Evolutionary conservation across 2,329 filamentous ascomycete species (phyloP).

Genomic region (Pseudopyricularia cyperi): DNA sequence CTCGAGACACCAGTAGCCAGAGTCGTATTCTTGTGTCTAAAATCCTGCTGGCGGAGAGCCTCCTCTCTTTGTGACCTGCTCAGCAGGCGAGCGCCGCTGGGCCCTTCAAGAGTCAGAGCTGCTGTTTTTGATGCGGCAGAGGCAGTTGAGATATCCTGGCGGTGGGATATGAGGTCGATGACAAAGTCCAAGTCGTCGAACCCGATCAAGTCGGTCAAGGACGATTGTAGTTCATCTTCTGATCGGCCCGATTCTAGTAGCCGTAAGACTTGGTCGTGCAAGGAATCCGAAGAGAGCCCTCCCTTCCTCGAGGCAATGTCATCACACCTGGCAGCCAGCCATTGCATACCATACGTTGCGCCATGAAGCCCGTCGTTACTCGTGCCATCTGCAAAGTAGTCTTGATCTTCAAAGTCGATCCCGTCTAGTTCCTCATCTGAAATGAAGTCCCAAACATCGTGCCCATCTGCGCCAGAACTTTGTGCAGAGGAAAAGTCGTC

Average conservation of each 20-base stretch:
- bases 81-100: slow-evolving; percentile 40
- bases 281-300: slow-evolving; percentile 53
- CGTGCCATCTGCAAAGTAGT: slow-evolving; percentile 22
- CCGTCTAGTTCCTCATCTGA: slow-evolving; percentile 60
- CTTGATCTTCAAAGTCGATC: slow-evolving; percentile 29
- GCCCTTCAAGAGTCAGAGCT: slow-evolving; percentile 2
- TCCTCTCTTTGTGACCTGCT: slow-evolving; percentile 69
- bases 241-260: slow-evolving; percentile 53
- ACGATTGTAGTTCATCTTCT: slow-evolving; percentile 84
- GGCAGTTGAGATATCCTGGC: slow-evolving; percentile 46
- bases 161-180: slow-evolving; percentile 73
- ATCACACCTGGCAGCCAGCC: slow-evolving; percentile 60
- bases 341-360: slow-evolving; percentile 42
- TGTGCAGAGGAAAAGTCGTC: slow-evolving; percentile 49
- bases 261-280: slow-evolving; percentile 66
- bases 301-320: slow-evolving; percentile 51
- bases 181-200: slow-evolving; percentile 91
- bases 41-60: slow-evolving; percentile 61
- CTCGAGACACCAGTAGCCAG: slow-evolving; percentile 60
- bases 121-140: slow-evolving; percentile 19
- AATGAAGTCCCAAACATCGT: slow-evolving; percentile 90
- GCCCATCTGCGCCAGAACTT: slow-evolving; percentile 42
- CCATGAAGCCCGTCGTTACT: slow-evolving; percentile 11
- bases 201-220: slow-evolving; percentile 77
- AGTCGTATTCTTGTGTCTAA: slow-evolving; percentile 66